Base-by-base conservation (phyloP, 176 grass and related monocot genomes). In the Thinopyrum elongatum region DNA sequence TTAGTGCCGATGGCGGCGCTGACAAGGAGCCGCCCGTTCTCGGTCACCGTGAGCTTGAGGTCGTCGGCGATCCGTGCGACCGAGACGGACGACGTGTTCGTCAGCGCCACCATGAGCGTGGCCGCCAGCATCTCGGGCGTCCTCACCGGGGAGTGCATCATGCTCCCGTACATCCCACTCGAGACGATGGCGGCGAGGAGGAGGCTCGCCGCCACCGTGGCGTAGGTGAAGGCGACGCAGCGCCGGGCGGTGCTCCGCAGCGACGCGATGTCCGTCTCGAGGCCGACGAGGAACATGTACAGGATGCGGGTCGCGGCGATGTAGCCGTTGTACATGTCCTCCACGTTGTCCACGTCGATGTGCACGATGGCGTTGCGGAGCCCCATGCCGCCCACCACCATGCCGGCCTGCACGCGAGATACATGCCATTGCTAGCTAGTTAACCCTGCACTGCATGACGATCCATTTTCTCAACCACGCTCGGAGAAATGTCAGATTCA, bases 121-220 rank as follows among this genome's bases (percentile, higher is more conserved):
- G 89, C 84, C 7, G 89, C 89, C 4, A 90, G 90, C 22, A 90
- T 89, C 83, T 87, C 83, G 17, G 89, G 86, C 2, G 84, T 89
- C 84, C 65, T 76, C 4, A 94, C 86, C 0, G 92, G 88, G 25
- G 83, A 91, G 71, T 94, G 92, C 92, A 91, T 91, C 92, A 89
- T 91, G 89, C 84, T 90, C 67, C 89, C 80, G 85, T 90, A 87
- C 66, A 90, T 73, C 7, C 89, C 89, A 10, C 79, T 84, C 34
- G 89, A 90, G 3, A 87, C 75, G 34, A 90, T 1, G 23, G 89
- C 84, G 0, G 84, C 85, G 3, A 90, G 33, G 14, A 90, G 69
- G 10, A 90, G 84, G 80, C 80, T 90, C 58, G 84, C 80, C 8
- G 89, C 89, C 25, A 90, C 89, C 1, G 58, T 90, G 1, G 89